Conservation (phyloP, 1,284 basidiomycete genomes). For the Pyrrhoderma lamaoense region DNA sequence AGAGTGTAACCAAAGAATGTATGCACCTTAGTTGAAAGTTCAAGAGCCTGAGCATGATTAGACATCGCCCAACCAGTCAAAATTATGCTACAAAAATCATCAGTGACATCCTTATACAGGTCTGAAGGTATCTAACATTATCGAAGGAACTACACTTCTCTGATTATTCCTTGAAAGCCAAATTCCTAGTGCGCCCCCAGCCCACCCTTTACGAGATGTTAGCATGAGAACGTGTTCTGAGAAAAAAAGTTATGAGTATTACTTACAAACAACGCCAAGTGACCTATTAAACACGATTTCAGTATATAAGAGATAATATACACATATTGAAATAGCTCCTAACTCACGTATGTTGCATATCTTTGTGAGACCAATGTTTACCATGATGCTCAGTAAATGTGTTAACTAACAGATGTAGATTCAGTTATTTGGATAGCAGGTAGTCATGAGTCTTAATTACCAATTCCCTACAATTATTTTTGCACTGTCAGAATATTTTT, state of each 20-base stretch:
- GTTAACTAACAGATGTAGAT: slow-evolving; percentile 52
- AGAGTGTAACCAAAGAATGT: slow-evolving; percentile 79
- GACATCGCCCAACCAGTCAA: slow-evolving; percentile 96
- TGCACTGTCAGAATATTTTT: not conserved
- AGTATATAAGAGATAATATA: not conserved
- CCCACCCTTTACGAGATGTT: slow-evolving; percentile 61
- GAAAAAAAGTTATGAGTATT: not conserved
- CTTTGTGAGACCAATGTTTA: slow-evolving; percentile 77
- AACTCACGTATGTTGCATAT: slow-evolving; percentile 88
- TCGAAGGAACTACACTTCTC: slow-evolving; percentile 70
- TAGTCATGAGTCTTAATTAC: slow-evolving; percentile 30
- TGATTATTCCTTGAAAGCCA: slow-evolving; percentile 80
- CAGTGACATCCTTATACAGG: slow-evolving; percentile 16
- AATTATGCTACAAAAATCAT: slow-evolving; percentile 50
- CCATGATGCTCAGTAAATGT: slow-evolving; percentile 92
- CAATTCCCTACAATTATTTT: slow-evolving; percentile 43
- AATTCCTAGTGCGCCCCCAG: slow-evolving; percentile 84
- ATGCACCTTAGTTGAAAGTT: slow-evolving; percentile 83
- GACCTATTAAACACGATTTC: slow-evolving; percentile 28
- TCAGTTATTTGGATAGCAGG: not conserved
- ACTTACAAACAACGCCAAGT: slow-evolving; percentile 55
- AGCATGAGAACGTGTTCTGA: slow-evolving; percentile 4
- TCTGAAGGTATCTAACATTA: slow-evolving; percentile 54
- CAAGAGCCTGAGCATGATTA: slow-evolving; percentile 78
- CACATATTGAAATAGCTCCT: slow-evolving; percentile 13